Base-by-base conservation (phyloP, 352 stramenopile species). In the Achlya hypogyna region DNA sequence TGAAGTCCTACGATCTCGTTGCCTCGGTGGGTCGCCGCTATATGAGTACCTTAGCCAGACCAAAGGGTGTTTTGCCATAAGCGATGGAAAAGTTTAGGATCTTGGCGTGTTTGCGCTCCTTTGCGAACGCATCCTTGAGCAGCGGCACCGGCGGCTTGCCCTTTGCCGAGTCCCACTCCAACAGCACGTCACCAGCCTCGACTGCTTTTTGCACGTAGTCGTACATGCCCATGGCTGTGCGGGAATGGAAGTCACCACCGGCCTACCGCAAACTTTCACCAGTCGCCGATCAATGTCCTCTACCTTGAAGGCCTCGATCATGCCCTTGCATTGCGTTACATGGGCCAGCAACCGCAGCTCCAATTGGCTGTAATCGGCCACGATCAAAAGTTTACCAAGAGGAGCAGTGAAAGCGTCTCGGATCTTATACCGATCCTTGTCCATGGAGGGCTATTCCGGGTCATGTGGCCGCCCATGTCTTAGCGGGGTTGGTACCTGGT, bases 71-170 rank as follows among this genome's bases (percentile, higher is more conserved):
- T 76, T 99, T 99, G 25, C 98, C 98, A 73, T 99, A 99, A 6
- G 98, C 97, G 69, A 99, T 99, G 16, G 93, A 99, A 70, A 99
- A 99, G 74, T 99, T 99, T 22, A 99, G 81, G 22, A 98, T 98
- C 72, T 99, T 99, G 14, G 97, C 97, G 63, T 99, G 98, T 52
- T 98, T 87, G 51, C 97, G 87, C 78, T 99, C 97, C 5, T 93
- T 94, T 22, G 86, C 95, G 74, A 96, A 99, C 71, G 97, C 87
- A 76, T 99, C 96, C 75, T 99, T 99, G 22, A 99, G 79, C 62
- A 99, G 74, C 14, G 97, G 97, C 53, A 94, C 97, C 6, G 87
- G 81, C 10, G 93, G 87, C 45, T 89, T 78, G 25, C 94, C 94
- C 31, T 96, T 92, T 4, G 78, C 79, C 65, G 91, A 93, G 72